Conservation (phyloP, 163 green algal genomes). For the Scenedesmus sp. region DNA sequence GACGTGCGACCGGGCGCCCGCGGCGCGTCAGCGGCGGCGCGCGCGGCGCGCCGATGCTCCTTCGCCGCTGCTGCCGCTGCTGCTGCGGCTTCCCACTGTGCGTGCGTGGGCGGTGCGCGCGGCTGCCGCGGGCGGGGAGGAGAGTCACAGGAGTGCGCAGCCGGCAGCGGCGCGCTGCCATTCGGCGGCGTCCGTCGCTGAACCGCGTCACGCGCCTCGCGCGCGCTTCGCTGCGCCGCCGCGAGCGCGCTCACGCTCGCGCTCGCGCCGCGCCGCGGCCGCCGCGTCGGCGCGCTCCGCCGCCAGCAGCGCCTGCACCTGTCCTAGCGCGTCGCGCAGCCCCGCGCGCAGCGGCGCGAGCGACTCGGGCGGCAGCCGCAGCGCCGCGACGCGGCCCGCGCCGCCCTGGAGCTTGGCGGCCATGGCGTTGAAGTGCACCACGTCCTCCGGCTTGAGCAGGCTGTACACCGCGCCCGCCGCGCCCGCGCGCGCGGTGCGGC, state of each 20-base stretch:
- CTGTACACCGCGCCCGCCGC: slow-evolving; percentile 74
- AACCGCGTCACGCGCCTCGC: no score
- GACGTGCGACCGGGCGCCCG: no score
- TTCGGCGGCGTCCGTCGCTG: no score
- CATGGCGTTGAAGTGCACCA: slow-evolving; percentile 87
- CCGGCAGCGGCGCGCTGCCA: no score
- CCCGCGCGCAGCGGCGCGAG: slow-evolving; percentile 46
- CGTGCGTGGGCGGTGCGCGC: not conserved
- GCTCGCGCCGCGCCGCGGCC: no score
- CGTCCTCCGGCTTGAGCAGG: slow-evolving; percentile 83
- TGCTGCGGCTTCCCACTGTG: not conserved
- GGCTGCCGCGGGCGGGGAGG: no score
- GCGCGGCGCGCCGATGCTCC: no score
- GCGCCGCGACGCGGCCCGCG: slow-evolving; percentile 54
- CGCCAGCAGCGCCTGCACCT: slow-evolving; percentile 52
- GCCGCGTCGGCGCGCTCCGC: no score
- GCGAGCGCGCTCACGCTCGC: no score
- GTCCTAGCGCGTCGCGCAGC: slow-evolving; percentile 47
- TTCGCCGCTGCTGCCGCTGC: slow-evolving; percentile 15
- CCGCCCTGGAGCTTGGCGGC: slow-evolving; percentile 69
- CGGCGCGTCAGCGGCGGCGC: no score
- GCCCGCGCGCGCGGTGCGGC: slow-evolving; percentile 85
- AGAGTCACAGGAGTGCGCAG: no score
- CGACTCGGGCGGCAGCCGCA: slow-evolving; percentile 47
- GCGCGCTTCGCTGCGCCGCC: no score